Evolutionary conservation across 345 rosid species (phyloP).

Genomic region (Corchorus olitorius): DNA sequence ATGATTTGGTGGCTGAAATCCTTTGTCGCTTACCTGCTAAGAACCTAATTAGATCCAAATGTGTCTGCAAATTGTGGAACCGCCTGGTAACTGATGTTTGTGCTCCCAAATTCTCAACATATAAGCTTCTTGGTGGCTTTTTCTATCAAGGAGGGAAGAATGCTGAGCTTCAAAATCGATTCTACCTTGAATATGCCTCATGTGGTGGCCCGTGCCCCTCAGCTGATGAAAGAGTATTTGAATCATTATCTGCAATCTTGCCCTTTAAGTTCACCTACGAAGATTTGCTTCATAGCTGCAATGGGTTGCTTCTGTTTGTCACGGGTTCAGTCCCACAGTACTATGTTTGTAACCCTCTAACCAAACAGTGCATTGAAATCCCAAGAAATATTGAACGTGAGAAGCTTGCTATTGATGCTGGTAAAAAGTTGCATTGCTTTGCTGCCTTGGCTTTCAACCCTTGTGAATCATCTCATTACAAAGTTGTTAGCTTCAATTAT

Average conservation of each 20-base stretch:
- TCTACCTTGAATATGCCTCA: no score
- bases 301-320: conserved; percentile 21
- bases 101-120: no score
- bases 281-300: conserved; percentile 18
- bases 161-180: no score
- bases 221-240: not conserved
- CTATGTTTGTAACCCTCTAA: conserved; percentile 17
- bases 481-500: not conserved
- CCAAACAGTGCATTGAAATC: conserved; percentile 2
- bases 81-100: no score
- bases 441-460: conserved; percentile 15
- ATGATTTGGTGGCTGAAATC: no score
- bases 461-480: not conserved
- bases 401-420: no score
- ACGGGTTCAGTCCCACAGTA: not conserved
- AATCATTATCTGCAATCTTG: not conserved
- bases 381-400: not conserved
- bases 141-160: no score
- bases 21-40: no score
- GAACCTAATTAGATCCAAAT: no score
- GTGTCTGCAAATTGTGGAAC: no score
- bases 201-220: not conserved
- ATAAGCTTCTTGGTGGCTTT: no score
- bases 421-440: not conserved
- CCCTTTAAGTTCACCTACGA: not conserved